Evolutionary conservation across 2,329 filamentous ascomycete genomes (phyloP).

Genomic region (Ceratocystis lukuohia): DNA sequence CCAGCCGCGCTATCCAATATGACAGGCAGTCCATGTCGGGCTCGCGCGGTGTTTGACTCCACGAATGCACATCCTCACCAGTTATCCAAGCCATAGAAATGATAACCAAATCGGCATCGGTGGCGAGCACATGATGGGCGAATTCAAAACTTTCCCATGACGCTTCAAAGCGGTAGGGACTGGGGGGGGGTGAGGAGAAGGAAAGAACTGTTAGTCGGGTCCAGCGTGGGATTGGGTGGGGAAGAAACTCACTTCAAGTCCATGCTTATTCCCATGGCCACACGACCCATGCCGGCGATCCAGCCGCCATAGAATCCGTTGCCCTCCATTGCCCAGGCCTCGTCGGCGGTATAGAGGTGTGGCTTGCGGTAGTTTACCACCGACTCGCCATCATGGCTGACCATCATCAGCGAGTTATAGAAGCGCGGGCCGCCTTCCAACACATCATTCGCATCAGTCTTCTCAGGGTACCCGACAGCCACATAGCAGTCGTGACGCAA

Average conservation of each 20-base stretch:
- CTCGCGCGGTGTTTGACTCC: conserved; percentile 37
- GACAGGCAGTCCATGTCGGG: conserved; percentile 60
- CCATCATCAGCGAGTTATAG: conserved; percentile 41
- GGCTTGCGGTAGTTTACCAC: conserved; percentile 48
- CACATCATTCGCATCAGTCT: conserved; percentile 36
- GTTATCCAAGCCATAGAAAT: conserved; percentile 71
- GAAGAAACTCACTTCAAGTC: conserved; percentile 42
- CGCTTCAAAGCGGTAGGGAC: conserved; percentile 29
- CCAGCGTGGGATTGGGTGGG: neutral
- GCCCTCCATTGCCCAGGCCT: conserved; percentile 44
- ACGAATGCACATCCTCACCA: conserved; percentile 34
- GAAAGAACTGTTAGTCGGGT: neutral
- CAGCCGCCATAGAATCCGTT: conserved; percentile 36
- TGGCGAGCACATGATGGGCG: conserved; percentile 43
- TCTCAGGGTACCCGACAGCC: conserved; percentile 62
- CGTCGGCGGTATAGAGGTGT: conserved; percentile 43
- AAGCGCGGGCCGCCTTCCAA: conserved; percentile 42
- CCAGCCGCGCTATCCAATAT: conserved; percentile 62
- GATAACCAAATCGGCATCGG: conserved; percentile 48
- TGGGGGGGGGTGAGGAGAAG: conserved; percentile 14
- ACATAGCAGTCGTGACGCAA: conserved; percentile 54
- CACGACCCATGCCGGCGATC: conserved; percentile 37
- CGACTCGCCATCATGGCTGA: conserved; percentile 46
- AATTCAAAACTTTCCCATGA: conserved; percentile 32
- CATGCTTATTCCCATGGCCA: conserved; percentile 50